phyloP scores from a whole-genome alignment of 768 basidiomycete genomes.

The Suillus subalutaceus region DNA sequence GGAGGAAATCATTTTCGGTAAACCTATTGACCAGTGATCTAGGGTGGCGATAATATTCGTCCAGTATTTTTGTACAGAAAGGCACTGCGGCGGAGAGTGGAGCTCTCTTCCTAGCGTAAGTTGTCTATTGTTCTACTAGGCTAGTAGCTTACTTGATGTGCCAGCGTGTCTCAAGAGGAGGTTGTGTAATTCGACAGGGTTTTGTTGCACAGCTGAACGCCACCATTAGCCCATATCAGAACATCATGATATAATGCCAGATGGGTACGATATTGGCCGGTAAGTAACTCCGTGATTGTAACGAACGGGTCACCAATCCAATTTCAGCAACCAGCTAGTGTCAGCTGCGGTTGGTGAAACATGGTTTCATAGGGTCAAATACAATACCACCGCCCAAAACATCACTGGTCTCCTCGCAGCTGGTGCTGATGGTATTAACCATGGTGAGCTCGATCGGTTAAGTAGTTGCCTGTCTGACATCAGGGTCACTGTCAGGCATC shows the following conservation, averaged over 20 bases:
- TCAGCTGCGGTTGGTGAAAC: constrained; percentile 40
- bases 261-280: constrained; percentile 56
- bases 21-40: not conserved
- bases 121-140: not conserved
- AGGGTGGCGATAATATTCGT: not conserved
- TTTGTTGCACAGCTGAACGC: constrained; percentile 1
- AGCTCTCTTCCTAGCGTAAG: constrained; percentile 63
- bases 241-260: constrained; percentile 43
- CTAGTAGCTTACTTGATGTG: not conserved
- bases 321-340: constrained; percentile 42
- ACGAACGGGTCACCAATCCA: not conserved
- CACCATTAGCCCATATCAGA: constrained; percentile 30
- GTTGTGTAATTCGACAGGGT: constrained; percentile 14
- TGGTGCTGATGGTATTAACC: constrained; percentile 54
- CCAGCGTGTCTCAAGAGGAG: constrained; percentile 53
- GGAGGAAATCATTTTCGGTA: constrained; percentile 56
- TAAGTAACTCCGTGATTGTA: constrained; percentile 18
- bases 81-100: constrained; percentile 51
- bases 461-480: constrained; percentile 1
- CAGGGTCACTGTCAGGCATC: constrained; percentile 44
- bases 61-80: constrained; percentile 60
- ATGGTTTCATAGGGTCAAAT: constrained; percentile 46
- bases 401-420: constrained; percentile 56
- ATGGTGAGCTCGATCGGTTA: constrained; percentile 39
- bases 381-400: constrained; percentile 47